phyloP scores from a whole-genome alignment of 345 rosid genomes.

The Citrus cavaleriei region DNA sequence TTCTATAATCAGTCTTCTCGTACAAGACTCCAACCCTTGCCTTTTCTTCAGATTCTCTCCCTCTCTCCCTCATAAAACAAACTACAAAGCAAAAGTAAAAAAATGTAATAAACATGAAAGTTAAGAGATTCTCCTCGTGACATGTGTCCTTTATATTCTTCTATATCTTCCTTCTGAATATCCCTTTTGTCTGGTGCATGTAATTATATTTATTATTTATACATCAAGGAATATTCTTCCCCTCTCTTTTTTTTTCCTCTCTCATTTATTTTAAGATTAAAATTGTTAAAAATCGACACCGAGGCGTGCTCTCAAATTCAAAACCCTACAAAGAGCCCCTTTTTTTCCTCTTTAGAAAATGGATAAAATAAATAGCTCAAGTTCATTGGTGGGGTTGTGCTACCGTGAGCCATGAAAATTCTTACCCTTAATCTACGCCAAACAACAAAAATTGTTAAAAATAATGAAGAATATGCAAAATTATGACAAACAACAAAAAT shows the following conservation, averaged over 20 bases:
- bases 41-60: constrained; percentile 28
- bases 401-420: neutral
- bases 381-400: neutral
- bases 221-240: constrained; percentile 30
- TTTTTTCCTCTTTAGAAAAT: neutral
- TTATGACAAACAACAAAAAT: no score
- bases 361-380: neutral
- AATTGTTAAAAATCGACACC: constrained; percentile 25
- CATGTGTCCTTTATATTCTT: constrained; percentile 52
- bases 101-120: neutral
- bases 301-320: neutral
- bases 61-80: neutral
- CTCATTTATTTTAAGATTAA: neutral
- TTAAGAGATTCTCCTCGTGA: constrained; percentile 44
- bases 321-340: neutral
- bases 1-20: constrained; percentile 43
- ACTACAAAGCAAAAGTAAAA: neutral
- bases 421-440: neutral
- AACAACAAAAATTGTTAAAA: neutral
- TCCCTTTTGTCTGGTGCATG: constrained; percentile 57
- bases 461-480: no score
- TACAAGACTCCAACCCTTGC: constrained; percentile 43
- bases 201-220: neutral
- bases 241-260: neutral
- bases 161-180: constrained; percentile 45